Conservation (phyloP, 345 rosid genomes). For the Boechera divaricarpa region DNA sequence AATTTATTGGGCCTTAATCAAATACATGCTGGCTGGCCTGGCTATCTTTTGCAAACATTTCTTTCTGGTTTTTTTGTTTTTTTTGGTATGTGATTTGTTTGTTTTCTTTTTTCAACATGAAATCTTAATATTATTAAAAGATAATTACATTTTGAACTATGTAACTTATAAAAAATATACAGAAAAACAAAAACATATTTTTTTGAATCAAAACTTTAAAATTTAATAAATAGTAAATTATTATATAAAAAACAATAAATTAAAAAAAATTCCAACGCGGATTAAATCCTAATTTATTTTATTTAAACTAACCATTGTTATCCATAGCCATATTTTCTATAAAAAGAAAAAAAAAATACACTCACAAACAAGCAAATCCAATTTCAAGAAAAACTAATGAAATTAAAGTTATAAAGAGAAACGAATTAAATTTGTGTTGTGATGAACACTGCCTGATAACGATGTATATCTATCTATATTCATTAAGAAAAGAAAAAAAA, state of each 20-base stretch:
- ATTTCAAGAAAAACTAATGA: background rate
- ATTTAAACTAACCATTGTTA: too few species aligned
- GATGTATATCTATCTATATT: slow-evolving; percentile 24
- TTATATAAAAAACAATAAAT: too few species aligned
- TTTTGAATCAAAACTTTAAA: too few species aligned
- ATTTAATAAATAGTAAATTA: too few species aligned
- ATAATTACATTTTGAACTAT: too few species aligned
- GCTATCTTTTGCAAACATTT: background rate
- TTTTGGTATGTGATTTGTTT: background rate
- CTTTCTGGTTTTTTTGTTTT: background rate
- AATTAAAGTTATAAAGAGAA: background rate
- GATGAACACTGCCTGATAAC: background rate
- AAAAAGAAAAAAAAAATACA: background rate
- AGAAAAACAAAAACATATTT: too few species aligned
- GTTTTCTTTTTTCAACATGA: too few species aligned
- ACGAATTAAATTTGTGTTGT: background rate
- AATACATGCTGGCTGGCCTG: background rate
- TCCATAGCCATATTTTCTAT: background rate
- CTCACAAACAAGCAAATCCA: background rate
- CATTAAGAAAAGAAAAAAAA: background rate
- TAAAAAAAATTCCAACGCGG: too few species aligned
- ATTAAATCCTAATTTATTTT: too few species aligned
- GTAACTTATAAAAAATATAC: too few species aligned
- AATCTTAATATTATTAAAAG: too few species aligned
- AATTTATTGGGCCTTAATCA: background rate